phyloP scores from a whole-genome alignment of 2,329 filamentous ascomycete genomes.

The Dactylellina leptospora region DNA sequence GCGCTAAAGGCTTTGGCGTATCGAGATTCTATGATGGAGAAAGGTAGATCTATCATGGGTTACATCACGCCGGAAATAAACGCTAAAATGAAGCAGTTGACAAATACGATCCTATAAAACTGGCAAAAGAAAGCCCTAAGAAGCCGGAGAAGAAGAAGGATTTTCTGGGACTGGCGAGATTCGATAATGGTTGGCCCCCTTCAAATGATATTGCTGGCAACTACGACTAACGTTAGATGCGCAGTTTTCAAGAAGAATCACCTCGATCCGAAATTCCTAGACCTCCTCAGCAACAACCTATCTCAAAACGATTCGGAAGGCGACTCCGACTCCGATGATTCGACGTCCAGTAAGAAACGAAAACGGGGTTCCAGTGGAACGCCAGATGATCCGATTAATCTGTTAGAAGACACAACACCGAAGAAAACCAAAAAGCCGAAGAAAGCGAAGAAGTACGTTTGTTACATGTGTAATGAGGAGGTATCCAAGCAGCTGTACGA shows the following conservation, averaged over 20 bases:
- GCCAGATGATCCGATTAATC: constrained; percentile 12
- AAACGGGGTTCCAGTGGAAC: constrained; percentile 22
- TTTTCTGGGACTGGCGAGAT: constrained; percentile 12
- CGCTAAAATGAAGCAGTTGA: constrained; percentile 21
- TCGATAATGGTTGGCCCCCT: constrained; percentile 8
- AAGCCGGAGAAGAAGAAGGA: constrained; percentile 15
- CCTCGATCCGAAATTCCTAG: constrained; percentile 25
- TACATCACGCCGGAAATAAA: background rate
- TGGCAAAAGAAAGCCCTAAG: constrained; percentile 19
- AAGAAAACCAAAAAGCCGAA: constrained; percentile 34
- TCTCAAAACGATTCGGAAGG: background rate
- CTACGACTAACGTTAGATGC: background rate
- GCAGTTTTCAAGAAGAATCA: constrained; percentile 40
- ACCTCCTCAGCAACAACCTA: constrained; percentile 17
- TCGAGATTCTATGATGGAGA: constrained; percentile 1
- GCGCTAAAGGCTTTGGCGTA: background rate
- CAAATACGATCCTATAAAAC: constrained; percentile 20
- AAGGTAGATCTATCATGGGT: constrained; percentile 3
- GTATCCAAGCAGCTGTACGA: constrained; percentile 42
- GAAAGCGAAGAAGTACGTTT: constrained; percentile 9
- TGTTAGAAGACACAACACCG: constrained; percentile 6
- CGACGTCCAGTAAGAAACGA: constrained; percentile 39
- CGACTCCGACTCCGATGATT: constrained; percentile 34
- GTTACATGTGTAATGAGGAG: constrained; percentile 42
- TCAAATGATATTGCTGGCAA: background rate